A percentile compares a stretch with the other conserved stretches of the same genome.
phyloP scores from a whole-genome alignment of 2,329 filamentous ascomycete genomes.

The Didymella sp. region DNA sequence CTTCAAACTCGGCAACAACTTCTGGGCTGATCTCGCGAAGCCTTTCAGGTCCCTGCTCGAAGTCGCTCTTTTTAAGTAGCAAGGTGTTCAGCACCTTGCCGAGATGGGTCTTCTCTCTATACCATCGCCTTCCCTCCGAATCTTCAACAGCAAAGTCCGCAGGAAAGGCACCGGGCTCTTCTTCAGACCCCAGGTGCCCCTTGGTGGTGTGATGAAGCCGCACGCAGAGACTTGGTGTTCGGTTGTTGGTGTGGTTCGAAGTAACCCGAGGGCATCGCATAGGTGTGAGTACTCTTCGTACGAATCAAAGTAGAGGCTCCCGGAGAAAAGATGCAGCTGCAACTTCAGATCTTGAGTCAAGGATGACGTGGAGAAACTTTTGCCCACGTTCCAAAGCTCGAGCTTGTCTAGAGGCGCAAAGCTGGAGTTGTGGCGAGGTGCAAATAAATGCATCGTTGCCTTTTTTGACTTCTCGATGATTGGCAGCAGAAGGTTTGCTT shows the following conservation, averaged over 20 bases:
- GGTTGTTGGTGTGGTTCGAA: slow-evolving; percentile 31
- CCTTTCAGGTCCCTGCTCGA: neutral
- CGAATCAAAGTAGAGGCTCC: slow-evolving; percentile 67
- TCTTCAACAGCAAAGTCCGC: slow-evolving; percentile 42
- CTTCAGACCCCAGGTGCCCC: slow-evolving; percentile 43
- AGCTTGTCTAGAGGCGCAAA: slow-evolving; percentile 55
- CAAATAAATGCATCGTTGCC: slow-evolving; percentile 61
- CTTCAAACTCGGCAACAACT: neutral
- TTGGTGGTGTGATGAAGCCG: slow-evolving; percentile 46
- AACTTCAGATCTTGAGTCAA: slow-evolving; percentile 45
- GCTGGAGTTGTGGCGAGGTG: slow-evolving; percentile 54
- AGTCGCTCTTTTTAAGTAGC: too few relatives aligned
- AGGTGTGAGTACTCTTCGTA: slow-evolving; percentile 62
- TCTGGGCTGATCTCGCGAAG: neutral
- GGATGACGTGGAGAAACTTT: slow-evolving; percentile 1
- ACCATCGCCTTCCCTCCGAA: slow-evolving; percentile 45
- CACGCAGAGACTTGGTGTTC: slow-evolving; percentile 42
- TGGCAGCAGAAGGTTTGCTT: slow-evolving; percentile 62
- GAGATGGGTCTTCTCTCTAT: slow-evolving; percentile 56
- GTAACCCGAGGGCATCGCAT: slow-evolving; percentile 62
- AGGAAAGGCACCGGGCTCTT: slow-evolving; percentile 54
- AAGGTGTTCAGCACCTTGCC: slow-evolving; percentile 50
- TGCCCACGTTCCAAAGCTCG: slow-evolving; percentile 52
- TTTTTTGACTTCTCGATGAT: slow-evolving; percentile 45
- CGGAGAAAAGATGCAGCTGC: slow-evolving; percentile 71